Percentiles rank a stretch among this genome's conserved stretches.
phyloP scores from a whole-genome alignment of 2,329 filamentous ascomycete species.

The Myriosclerotinia duriaeana region DNA sequence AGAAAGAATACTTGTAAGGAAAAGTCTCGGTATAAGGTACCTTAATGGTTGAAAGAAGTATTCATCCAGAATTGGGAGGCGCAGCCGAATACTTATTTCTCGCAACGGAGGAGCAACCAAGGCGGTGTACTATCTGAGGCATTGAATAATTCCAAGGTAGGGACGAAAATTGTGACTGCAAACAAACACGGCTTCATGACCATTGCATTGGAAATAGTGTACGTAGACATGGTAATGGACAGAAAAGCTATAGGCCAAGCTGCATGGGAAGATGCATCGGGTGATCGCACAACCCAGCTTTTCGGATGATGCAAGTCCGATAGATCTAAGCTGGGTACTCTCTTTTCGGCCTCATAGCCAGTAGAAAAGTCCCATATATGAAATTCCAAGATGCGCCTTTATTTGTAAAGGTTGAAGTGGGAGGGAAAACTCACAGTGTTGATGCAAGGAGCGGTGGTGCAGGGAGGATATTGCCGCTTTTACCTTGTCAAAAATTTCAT shows the following conservation, averaged over 20 bases:
- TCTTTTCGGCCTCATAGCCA: neutral
- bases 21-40: neutral
- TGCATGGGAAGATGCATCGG: constrained; percentile 2
- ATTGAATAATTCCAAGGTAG: neutral
- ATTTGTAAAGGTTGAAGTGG: neutral
- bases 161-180: constrained; percentile 2
- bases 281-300: constrained; percentile 18
- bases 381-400: neutral
- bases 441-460: neutral
- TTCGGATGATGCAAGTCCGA: neutral
- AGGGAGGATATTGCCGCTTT: neutral
- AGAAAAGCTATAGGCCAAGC: neutral
- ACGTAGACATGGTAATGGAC: constrained; percentile 7
- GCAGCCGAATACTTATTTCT: constrained; percentile 15
- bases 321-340: neutral
- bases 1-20: neutral
- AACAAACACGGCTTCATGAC: constrained; percentile 9
- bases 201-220: neutral
- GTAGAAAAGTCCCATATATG: neutral
- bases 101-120: constrained; percentile 4
- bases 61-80: neutral
- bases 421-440: neutral
- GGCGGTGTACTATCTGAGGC: neutral
- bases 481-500: neutral
- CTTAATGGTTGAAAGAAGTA: neutral